These are phyloP conservation scores for Scedosporium minutisporum DNA, from an alignment of 2,329 filamentous ascomycete species.

Conservation along the genomic window DNA sequence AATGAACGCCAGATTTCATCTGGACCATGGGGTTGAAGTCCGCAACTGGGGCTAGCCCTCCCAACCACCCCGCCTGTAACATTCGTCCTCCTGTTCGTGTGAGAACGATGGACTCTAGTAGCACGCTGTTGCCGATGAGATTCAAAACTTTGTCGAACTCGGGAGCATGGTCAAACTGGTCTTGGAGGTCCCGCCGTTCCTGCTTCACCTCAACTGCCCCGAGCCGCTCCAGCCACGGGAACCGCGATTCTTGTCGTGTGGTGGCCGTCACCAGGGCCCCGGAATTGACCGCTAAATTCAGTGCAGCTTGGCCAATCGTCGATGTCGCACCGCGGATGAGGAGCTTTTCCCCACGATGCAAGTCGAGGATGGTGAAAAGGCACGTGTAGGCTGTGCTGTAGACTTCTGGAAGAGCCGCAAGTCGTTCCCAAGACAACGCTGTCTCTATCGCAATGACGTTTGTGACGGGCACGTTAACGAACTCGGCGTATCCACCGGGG, in stretches of 20 bases:
- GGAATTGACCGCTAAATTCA: constrained; percentile 16
- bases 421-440: constrained; percentile 24
- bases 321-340: constrained; percentile 31
- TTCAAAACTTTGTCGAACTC: constrained; percentile 28
- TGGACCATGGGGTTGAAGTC: constrained; percentile 33
- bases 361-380: constrained; percentile 25
- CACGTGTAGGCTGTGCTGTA: constrained; percentile 29
- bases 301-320: constrained; percentile 28
- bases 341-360: constrained; percentile 22
- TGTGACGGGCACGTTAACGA: constrained; percentile 19
- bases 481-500: constrained; percentile 29
- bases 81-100: constrained; percentile 20
- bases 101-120: constrained; percentile 24
- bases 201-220: constrained; percentile 18
- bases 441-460: constrained; percentile 23
- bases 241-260: constrained; percentile 21
- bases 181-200: constrained; percentile 15
- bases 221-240: constrained; percentile 17
- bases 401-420: constrained; percentile 27
- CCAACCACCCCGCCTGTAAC: constrained; percentile 27
- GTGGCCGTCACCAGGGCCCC: constrained; percentile 29
- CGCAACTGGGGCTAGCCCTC: constrained; percentile 26
- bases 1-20: constrained; percentile 34
- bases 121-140: constrained; percentile 26
- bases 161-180: constrained; percentile 8